Percentiles rank a stretch among this genome's conserved stretches.
Conservation (phyloP, 306 rosid genomes). For the Senna siamea region DNA sequence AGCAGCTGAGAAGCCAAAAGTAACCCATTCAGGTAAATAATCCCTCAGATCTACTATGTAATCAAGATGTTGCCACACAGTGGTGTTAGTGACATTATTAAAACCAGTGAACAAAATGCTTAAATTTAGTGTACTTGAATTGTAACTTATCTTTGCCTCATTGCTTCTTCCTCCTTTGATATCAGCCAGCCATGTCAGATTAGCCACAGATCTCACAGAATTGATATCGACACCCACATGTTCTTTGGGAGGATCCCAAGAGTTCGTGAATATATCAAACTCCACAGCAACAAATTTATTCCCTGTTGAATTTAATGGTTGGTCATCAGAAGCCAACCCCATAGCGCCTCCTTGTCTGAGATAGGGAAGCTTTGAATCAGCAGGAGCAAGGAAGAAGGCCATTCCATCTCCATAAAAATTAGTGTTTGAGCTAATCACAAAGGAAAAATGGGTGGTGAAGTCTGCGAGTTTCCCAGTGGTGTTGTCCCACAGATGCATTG, state of each 20-base stretch:
- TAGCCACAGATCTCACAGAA: constrained; percentile 42
- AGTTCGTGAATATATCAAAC: constrained; percentile 40
- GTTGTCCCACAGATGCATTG: too few species aligned
- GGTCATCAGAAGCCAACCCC: too few species aligned
- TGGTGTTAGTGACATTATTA: background rate
- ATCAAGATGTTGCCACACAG: constrained; percentile 20
- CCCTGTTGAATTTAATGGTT: background rate
- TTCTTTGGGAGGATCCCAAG: constrained; percentile 31
- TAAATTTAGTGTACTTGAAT: constrained; percentile 39
- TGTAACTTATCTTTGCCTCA: constrained; percentile 45
- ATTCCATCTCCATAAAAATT: too few species aligned
- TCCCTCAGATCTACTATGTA: constrained; percentile 40
- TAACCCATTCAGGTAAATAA: constrained; percentile 45
- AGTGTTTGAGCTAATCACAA: too few species aligned
- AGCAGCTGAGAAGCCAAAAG: constrained; percentile 49
- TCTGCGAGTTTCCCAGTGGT: too few species aligned
- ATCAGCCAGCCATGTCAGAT: constrained; percentile 35
- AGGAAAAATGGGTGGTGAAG: too few species aligned
- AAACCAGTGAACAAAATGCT: constrained; percentile 43
- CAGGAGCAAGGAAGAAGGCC: too few species aligned
- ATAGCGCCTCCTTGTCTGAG: too few species aligned
- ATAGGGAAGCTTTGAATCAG: too few species aligned
- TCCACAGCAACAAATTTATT: constrained; percentile 56
- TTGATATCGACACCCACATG: constrained; percentile 55
- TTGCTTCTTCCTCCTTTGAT: constrained; percentile 32